Conservation (phyloP, 495 filamentous ascomycete species). For the Xylaria nigripes region DNA sequence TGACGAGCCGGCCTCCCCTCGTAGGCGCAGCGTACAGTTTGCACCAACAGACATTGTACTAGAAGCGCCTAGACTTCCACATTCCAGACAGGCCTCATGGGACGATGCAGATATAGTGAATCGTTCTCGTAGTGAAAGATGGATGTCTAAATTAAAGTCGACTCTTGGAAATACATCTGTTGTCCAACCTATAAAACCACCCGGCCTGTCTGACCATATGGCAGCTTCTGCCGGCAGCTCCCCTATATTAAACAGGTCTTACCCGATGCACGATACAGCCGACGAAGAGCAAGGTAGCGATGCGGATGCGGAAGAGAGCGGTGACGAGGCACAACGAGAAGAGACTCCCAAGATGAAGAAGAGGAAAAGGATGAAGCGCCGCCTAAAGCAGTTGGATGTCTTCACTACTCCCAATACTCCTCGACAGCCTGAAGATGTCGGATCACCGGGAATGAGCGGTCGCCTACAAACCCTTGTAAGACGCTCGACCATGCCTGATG, state of each 20-base stretch:
- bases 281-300: conserved; percentile 57
- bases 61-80: conserved; percentile 31
- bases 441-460: conserved; percentile 22
- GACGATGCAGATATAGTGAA: conserved; percentile 47
- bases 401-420: conserved; percentile 35
- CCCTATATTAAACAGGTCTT: conserved; percentile 35
- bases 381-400: conserved; percentile 39
- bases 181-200: conserved; percentile 40
- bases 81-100: conserved; percentile 49
- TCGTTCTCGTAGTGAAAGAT: conserved; percentile 51
- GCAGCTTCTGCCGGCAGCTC: conserved; percentile 35
- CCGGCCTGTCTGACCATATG: conserved; percentile 23
- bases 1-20: conserved; percentile 26
- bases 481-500: conserved; percentile 61
- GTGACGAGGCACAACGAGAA: conserved; percentile 42
- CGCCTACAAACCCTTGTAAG: conserved; percentile 50
- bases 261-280: conserved; percentile 39
- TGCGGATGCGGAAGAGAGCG: conserved; percentile 70
- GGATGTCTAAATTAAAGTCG: conserved; percentile 59
- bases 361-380: conserved; percentile 47
- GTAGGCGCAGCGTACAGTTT: conserved; percentile 59
- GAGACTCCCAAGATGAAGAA: conserved; percentile 43
- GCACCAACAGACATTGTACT: conserved; percentile 40
- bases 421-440: conserved; percentile 21
- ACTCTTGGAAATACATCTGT: conserved; percentile 38